Conservation (phyloP, 78 protist species). For the Dictyostelium citrinum region DNA sequence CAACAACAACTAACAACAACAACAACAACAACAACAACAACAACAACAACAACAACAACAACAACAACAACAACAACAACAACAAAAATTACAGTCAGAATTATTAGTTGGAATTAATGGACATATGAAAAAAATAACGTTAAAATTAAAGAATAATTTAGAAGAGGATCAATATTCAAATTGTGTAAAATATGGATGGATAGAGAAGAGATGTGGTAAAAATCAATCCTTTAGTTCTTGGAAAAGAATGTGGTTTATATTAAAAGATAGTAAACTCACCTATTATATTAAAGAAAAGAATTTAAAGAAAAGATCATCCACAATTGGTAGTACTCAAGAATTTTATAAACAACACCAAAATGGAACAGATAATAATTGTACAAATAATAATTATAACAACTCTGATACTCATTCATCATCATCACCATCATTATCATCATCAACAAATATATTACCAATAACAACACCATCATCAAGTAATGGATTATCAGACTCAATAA, state of each 20-base stretch:
- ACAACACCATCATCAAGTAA: background rate
- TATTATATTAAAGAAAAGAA: conserved; percentile 65
- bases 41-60: background rate
- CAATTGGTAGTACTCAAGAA: background rate
- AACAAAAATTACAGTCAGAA: conserved; percentile 21
- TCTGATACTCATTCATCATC: background rate
- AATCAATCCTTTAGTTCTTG: conserved; percentile 56
- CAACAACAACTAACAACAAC: background rate
- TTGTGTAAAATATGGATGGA: conserved; percentile 63
- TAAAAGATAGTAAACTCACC: conserved; percentile 11
- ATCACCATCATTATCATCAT: background rate
- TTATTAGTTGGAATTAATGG: conserved; percentile 28
- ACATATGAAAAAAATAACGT: conserved; percentile 37
- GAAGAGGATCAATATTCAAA: conserved; percentile 43
- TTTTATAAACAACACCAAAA: background rate
- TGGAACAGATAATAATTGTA: background rate
- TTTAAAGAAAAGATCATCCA: background rate
- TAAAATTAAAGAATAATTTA: conserved; percentile 21
- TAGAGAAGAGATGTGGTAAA: conserved; percentile 66
- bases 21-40: background rate
- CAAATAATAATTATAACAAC: background rate
- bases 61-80: background rate
- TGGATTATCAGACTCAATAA: background rate
- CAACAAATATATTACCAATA: background rate
- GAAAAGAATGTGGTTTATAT: conserved; percentile 72